A percentile compares a stretch with the other conserved stretches of the same genome.
These are phyloP conservation scores for Pleurotus salmoneostramineus DNA, from an alignment of 768 basidiomycete species.

Conservation along the genomic window DNA sequence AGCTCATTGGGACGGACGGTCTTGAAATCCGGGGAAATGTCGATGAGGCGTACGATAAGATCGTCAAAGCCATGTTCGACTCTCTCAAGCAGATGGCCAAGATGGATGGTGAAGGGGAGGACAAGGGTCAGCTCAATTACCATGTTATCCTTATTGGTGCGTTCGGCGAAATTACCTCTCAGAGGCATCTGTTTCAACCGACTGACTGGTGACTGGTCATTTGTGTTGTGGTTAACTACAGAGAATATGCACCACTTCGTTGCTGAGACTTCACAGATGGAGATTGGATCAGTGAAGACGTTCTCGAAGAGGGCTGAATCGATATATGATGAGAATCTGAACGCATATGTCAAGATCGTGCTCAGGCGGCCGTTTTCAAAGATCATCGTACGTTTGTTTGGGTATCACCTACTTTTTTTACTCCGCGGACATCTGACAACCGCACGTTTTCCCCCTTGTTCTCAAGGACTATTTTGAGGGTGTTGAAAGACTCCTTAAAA, in stretches of 20 bases:
- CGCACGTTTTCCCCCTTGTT: not conserved
- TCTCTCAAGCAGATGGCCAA: conserved; percentile 95
- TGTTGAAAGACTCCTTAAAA: conserved; percentile 81
- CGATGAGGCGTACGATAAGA: conserved; percentile 81
- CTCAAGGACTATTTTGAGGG: conserved; percentile 91
- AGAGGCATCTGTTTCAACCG: not conserved
- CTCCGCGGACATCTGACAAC: not conserved
- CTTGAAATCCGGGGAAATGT: conserved; percentile 76
- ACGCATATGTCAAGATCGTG: conserved; percentile 82
- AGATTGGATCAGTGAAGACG: conserved; percentile 53
- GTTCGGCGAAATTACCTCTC: conserved; percentile 20
- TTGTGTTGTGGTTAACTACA: conserved; percentile 23
- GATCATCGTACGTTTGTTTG: conserved; percentile 61
- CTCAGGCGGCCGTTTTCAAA: conserved; percentile 84
- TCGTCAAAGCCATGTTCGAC: conserved; percentile 90
- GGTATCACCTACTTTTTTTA: not conserved
- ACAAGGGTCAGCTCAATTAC: conserved; percentile 95
- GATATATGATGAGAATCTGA: conserved; percentile 88
- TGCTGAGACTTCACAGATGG: conserved; percentile 71
- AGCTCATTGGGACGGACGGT: conserved; percentile 72
- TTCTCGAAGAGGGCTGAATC: conserved; percentile 73
- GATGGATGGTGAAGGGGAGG: conserved; percentile 88
- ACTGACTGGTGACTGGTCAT: not conserved
- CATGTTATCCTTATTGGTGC: conserved; percentile 92
- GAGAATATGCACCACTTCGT: conserved; percentile 98